Base-by-base conservation (phyloP, 2,329 filamentous ascomycete species). In the Penicillium sp. region DNA sequence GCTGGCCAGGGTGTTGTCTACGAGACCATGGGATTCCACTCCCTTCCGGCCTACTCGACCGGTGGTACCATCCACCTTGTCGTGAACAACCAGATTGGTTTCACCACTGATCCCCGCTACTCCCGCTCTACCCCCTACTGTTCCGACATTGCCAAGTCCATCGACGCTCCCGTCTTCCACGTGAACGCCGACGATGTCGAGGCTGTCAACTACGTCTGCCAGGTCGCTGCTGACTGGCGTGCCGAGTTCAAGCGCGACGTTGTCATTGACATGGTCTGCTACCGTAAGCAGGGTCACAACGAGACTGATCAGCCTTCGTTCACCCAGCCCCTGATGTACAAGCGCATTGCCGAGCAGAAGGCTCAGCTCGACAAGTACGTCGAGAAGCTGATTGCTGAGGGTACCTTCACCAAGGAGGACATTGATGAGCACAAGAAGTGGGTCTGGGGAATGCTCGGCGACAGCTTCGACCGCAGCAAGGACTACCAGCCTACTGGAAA, bases 301-400 rank as follows among this genome's bases (percentile, higher is more conserved):
- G 94, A 99, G 82, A 99, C 94, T 11, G 94, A 99, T 74, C 94
- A 99, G 82, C 94, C 94, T 47, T 96, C 93, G 40, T 99, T 99
- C 83, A 99, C 94, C n/a, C 94, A 99, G 76, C 94, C 94, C 40
- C 81, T 97, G 67, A 99, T 99, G 94, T 99, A 99, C 86, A 97
- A 97, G 87, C 90, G 90, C 71, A 97, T 99, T 73, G 85, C 87
- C 66, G 83, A 88, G 59, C 91, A 97, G 75, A 84, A 88, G 63
- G 86, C 89, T 45, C 90, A 94, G 73, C 87, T 99, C 58, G 89
- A 96, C 72, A 90, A 91, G 70, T 99, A 99, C 74, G 85, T 94
- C 66, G 85, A 96, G 71, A 90, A 96, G 82, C 87, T 99, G 53
- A 82, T 97, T 43, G 83, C 91, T 61, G 92, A 97, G 71, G 91